Percentiles rank a stretch among this genome's conserved stretches.
phyloP scores from a whole-genome alignment of 768 basidiomycete species.

The Pholiota conissans region DNA sequence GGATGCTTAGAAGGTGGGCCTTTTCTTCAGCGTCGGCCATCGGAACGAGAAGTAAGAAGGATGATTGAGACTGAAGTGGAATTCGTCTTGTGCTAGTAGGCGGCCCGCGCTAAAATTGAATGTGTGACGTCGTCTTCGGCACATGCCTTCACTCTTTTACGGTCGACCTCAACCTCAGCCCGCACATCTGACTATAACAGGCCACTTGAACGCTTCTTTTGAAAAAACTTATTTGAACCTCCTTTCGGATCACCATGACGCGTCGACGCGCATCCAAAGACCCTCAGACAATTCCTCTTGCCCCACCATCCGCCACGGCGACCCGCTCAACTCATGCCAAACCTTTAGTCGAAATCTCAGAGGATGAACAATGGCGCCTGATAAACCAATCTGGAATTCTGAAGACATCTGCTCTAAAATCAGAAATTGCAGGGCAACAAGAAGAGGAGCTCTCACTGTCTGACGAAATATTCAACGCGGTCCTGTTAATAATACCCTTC shows the following conservation, averaged over 20 bases:
- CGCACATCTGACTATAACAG: background rate
- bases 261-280: constrained; percentile 23
- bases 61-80: no score
- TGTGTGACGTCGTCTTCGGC: constrained; percentile 2
- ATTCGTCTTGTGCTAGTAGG: no score
- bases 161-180: no score
- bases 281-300: constrained; percentile 12
- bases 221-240: background rate
- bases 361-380: constrained; percentile 79
- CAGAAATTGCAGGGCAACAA: constrained; percentile 28
- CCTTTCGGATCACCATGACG: constrained; percentile 21
- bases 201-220: background rate
- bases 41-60: background rate
- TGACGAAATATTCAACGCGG: constrained; percentile 71
- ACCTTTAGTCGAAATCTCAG: constrained; percentile 52
- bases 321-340: constrained; percentile 14
- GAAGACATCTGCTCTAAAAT: constrained; percentile 23
- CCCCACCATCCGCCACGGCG: constrained; percentile 15
- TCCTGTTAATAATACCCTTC: constrained; percentile 69
- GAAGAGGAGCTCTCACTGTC: constrained; percentile 43
- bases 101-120: background rate
- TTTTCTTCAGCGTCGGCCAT: constrained; percentile 31
- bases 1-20: constrained; percentile 34
- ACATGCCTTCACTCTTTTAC: no score
- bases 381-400: constrained; percentile 67